Conservation (phyloP, 106 monocot species). For the Apostasia shenzhenica region DNA sequence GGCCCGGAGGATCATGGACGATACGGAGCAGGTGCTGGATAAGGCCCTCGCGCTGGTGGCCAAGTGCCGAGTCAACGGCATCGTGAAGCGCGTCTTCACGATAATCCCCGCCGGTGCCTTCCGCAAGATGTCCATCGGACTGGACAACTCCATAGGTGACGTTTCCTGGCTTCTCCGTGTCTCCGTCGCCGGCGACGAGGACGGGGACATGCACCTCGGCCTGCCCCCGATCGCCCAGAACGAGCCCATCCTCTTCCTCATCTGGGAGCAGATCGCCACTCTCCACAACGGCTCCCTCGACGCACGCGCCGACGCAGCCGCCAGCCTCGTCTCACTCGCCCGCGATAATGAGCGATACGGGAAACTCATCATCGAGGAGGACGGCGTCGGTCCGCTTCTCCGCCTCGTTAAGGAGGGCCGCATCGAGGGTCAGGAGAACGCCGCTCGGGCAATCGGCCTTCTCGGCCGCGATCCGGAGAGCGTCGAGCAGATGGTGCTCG, state of each 20-base stretch:
- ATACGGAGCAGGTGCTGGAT: constrained; percentile 71
- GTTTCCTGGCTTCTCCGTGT: constrained; percentile 88
- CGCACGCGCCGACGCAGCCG: constrained; percentile 64
- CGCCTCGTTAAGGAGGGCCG: constrained; percentile 72
- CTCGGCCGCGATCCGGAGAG: constrained; percentile 70
- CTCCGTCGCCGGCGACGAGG: constrained; percentile 33
- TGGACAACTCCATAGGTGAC: constrained; percentile 82
- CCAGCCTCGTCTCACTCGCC: constrained; percentile 78
- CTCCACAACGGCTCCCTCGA: constrained; percentile 65
- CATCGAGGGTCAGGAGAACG: constrained; percentile 79
- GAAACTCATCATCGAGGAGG: constrained; percentile 88
- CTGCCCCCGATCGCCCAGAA: constrained; percentile 94
- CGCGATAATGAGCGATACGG: constrained; percentile 80
- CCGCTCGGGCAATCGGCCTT: constrained; percentile 60
- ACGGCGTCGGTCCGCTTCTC: constrained; percentile 69
- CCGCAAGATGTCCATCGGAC: constrained; percentile 50
- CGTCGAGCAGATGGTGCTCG: constrained; percentile 71
- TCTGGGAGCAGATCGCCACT: constrained; percentile 89
- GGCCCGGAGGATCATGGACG: constrained; percentile 80
- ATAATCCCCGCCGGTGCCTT: constrained; percentile 63
- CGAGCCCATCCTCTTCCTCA: constrained; percentile 92
- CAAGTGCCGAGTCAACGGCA: constrained; percentile 51
- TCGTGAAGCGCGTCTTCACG: constrained; percentile 65
- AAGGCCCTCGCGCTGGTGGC: constrained; percentile 50
- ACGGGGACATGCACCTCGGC: constrained; percentile 58